Conservation (phyloP, 495 filamentous ascomycete species). For the Hypoxylon subgilvum region DNA sequence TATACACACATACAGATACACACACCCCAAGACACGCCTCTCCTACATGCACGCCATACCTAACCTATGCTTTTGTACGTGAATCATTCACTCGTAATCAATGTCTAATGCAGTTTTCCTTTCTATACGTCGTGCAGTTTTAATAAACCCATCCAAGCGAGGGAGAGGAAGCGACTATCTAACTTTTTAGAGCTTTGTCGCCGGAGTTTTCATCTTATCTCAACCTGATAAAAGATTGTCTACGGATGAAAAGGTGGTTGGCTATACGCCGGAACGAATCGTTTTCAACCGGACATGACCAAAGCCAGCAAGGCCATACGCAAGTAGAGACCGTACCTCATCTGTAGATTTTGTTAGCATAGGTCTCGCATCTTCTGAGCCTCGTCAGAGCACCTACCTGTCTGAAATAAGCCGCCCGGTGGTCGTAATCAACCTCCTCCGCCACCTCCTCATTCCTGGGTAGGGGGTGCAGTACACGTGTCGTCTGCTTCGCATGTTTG, state of each 20-base stretch:
- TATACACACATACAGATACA: conserved; percentile 12
- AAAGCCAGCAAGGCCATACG: conserved; percentile 93
- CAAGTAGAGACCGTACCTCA: conserved; percentile 96
- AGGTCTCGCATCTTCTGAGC: conserved; percentile 13
- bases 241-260: conserved; percentile 12
- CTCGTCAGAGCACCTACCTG: conserved; percentile 70
- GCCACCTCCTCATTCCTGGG: conserved; percentile 90
- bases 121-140: conserved; percentile 34
- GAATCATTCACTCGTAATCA: conserved; percentile 43
- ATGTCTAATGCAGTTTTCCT: conserved; percentile 41
- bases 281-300: conserved; percentile 68
- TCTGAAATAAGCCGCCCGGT: conserved; percentile 96
- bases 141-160: conserved; percentile 17
- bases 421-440: conserved; percentile 97
- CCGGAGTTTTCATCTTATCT: neutral
- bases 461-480: conserved; percentile 94
- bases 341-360: conserved; percentile 68
- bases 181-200: conserved; percentile 22
- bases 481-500: conserved; percentile 86
- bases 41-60: conserved; percentile 19
- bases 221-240: conserved; percentile 14
- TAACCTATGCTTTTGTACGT: conserved; percentile 29
- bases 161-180: conserved; percentile 28
- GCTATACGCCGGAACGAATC: neutral
- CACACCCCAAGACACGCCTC: neutral